phyloP scores from a whole-genome alignment of 116 monocot genomes.

The Cymodocea nodosa region DNA sequence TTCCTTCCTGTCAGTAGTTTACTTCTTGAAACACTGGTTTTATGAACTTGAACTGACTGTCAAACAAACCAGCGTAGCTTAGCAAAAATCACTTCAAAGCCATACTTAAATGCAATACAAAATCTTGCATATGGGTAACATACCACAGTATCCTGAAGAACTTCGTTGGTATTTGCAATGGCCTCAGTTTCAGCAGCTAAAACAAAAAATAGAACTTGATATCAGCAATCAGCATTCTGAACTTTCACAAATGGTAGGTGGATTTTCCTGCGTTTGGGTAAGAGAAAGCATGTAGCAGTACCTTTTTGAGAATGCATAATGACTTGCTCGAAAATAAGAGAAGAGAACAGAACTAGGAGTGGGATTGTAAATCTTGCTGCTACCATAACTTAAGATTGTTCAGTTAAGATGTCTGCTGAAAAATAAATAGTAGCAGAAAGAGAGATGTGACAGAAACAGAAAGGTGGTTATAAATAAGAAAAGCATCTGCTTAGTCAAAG shows the following conservation, averaged over 20 bases:
- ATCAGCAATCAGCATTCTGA: not conserved
- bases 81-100: not conserved
- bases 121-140: not conserved
- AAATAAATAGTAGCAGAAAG: not conserved
- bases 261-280: not conserved
- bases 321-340: not conserved
- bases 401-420: not conserved
- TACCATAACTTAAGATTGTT: not conserved
- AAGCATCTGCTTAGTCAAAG: not conserved
- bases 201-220: not conserved
- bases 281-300: not conserved
- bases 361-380: not conserved
- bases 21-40: not conserved
- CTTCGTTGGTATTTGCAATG: not conserved
- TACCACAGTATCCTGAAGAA: not conserved
- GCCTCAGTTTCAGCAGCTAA: no score
- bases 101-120: not conserved
- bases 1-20: not conserved
- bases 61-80: not conserved
- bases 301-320: not conserved
- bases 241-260: not conserved
- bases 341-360: not conserved
- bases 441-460: not conserved
- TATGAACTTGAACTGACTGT: not conserved
- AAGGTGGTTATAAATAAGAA: not conserved